Conservation (phyloP, 257 asterid species). For the Fraxinus quadrangulata region DNA sequence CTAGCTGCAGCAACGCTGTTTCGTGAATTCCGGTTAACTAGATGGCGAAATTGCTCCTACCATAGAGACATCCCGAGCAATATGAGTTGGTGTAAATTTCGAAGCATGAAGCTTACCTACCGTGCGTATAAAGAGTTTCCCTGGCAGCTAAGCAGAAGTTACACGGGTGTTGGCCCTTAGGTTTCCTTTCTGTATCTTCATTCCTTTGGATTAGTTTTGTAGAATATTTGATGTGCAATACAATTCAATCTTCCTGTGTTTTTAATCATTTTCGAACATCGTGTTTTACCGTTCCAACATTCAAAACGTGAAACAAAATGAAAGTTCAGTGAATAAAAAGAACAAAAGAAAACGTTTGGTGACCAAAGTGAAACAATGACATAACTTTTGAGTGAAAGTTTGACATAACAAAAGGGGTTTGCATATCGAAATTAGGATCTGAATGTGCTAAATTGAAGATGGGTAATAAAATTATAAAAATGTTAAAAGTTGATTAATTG, state of each 20-base stretch:
- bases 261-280: neutral
- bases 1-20: slow-evolving; percentile 8
- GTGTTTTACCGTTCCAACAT: too few species aligned
- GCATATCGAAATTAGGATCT: neutral
- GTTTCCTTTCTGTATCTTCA: slow-evolving; percentile 20
- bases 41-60: neutral
- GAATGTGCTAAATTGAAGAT: too few species aligned
- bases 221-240: slow-evolving; percentile 21
- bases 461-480: too few species aligned
- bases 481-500: too few species aligned
- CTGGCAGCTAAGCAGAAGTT: neutral
- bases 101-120: neutral
- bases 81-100: slow-evolving; percentile 15
- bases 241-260: slow-evolving; percentile 3
- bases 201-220: slow-evolving; percentile 21
- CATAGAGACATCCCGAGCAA: neutral
- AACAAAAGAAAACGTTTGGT: too few species aligned
- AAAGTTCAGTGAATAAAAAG: too few species aligned
- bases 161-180: neutral
- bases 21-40: slow-evolving; percentile 1
- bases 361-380: neutral
- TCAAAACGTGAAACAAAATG: too few species aligned
- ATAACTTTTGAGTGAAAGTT: too few species aligned
- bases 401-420: too few species aligned
- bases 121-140: neutral